Evolutionary conservation across 768 basidiomycete species (phyloP), one percentile per base, ranked within the genome.

Genomic region (Boletus barrowsii): DNA sequence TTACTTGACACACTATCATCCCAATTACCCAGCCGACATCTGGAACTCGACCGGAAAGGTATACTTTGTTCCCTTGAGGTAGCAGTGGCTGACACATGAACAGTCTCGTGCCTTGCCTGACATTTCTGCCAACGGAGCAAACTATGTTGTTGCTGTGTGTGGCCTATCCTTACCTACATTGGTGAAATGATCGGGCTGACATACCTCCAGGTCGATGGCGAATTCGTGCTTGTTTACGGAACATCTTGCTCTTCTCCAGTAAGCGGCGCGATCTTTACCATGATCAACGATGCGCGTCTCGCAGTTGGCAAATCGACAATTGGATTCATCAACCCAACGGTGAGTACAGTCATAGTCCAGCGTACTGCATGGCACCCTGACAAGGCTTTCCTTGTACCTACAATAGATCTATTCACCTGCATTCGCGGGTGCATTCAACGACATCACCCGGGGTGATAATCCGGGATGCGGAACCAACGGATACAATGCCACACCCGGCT

Each of bases 361-460:
- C 13, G 13, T 7, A 35, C 33, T 13, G 10, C 24, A 39, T 22
- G 22, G 22, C 22, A 17, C 6, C 4, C 30, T 37, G 1, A 45
- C 17, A 1, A 29, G 14, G 14, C 14, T 18, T 8, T 8, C 17
- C 3, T 11, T 29, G 4, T 9, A 39, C 14, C 17, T 9, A 3
- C 2, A 9, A 14, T 39, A 58, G 56, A 58, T 58, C 15, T 58
- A 58, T 13, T 58, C 57, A 3, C 0, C 56, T 9, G 29, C 39
- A 22, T 58, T 58, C 30, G 22, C 44, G 13, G 3, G 5, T 1
- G 57, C 56, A 7, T 51, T 58, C 59, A 70, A 80, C 51, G 81
- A 82, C 51, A 79, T 82, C 49, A 76, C 72, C 2, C 58, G 61
- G 7, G 81, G 81, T 2, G 66, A 63, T 2, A 80, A 79, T 52